Evolutionary conservation across 2,329 filamentous ascomycete genomes (phyloP).

Genomic region (Lasiodiplodia theobromae): DNA sequence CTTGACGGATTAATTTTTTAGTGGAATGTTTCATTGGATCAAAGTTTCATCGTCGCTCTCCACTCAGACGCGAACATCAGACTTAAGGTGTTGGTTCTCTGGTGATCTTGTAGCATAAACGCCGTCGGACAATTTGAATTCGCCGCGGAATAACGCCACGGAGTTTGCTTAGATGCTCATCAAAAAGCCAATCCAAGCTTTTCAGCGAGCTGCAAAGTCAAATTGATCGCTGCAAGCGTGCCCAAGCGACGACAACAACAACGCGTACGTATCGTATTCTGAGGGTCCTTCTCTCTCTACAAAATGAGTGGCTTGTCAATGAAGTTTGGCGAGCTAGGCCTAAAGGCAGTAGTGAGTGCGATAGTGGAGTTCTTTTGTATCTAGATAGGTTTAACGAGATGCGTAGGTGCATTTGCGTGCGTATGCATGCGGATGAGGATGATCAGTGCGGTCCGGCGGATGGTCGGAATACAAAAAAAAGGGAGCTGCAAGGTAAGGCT

Average conservation of each 20-base stretch:
- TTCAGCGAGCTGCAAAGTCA: neutral
- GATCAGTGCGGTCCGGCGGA: neutral
- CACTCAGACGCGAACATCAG: neutral
- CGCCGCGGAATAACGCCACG: too few species aligned
- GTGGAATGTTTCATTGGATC: neutral
- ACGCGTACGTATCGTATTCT: neutral
- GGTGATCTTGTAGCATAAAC: neutral
- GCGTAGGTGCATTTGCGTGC: neutral
- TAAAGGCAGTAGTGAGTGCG: neutral
- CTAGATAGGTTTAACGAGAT: neutral
- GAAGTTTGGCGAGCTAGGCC: neutral
- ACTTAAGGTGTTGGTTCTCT: neutral
- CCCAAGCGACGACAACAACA: too few species aligned
- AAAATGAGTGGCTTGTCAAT: neutral
- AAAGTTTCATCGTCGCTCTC: neutral
- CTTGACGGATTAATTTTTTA: neutral
- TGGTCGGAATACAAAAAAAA: neutral
- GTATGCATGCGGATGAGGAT: neutral
- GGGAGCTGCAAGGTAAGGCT: neutral
- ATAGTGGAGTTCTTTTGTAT: neutral
- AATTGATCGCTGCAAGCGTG: neutral
- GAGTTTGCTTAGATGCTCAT: too few species aligned
- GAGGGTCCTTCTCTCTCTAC: neutral
- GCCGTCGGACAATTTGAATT: too few species aligned
- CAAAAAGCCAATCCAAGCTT: neutral